Percentiles rank a stretch among this genome's conserved stretches.
Evolutionary conservation across 805 yeast genomes (phyloP).

Genomic region (Ogataea trehaloabstinens): DNA sequence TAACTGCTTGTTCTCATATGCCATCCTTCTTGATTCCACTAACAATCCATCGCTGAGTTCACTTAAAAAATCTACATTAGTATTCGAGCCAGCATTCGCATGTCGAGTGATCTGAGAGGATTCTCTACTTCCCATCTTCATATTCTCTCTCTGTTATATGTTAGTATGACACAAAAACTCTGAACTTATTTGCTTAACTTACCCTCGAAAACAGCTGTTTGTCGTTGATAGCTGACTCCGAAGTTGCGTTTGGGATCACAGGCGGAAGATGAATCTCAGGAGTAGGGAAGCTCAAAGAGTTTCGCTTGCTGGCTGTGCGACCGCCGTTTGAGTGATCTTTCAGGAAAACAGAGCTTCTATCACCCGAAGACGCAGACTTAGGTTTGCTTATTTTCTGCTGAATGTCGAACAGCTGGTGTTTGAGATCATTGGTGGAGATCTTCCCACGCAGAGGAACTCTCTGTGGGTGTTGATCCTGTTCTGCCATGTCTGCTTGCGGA

Average conservation of each 20-base stretch:
- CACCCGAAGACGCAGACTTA: constrained; percentile 8
- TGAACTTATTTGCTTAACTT: too few relatives aligned
- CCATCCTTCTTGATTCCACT: constrained; percentile 66
- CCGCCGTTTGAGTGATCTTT: constrained; percentile 5
- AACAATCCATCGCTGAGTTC: constrained; percentile 72
- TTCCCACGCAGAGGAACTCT: constrained; percentile 10
- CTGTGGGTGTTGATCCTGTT: constrained; percentile 4
- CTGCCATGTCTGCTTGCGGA: background rate
- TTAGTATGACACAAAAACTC: too few relatives aligned
- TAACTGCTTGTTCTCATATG: constrained; percentile 56
- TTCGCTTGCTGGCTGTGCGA: background rate
- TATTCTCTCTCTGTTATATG: constrained; percentile 14
- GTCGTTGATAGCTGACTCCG: too few relatives aligned
- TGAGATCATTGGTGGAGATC: constrained; percentile 34
- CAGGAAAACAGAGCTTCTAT: constrained; percentile 3
- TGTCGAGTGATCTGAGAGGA: constrained; percentile 10
- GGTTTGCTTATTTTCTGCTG: constrained; percentile 31
- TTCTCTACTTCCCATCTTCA: constrained; percentile 8
- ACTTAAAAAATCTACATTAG: constrained; percentile 69
- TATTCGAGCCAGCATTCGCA: constrained; percentile 33
- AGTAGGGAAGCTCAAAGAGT: background rate
- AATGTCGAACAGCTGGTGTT: constrained; percentile 41
- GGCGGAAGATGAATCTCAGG: background rate
- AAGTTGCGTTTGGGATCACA: too few relatives aligned
- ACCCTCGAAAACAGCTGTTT: too few relatives aligned